Evolutionary conservation across 805 yeast genomes (phyloP).

Genomic region (Nakazawaea ishiwadae): DNA sequence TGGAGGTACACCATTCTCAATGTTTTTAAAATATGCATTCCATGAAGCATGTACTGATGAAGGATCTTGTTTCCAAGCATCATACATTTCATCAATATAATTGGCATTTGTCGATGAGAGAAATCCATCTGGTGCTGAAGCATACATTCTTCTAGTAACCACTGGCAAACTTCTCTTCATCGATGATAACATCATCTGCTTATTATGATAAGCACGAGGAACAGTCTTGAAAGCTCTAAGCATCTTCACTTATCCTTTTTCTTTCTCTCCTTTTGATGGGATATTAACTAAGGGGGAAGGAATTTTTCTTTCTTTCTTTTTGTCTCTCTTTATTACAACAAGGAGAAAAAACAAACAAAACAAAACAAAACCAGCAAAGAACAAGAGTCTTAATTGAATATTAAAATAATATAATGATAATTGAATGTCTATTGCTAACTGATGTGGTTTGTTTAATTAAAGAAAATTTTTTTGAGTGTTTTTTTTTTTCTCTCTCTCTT

Average conservation of each 20-base stretch:
- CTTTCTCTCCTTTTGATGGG: neutral
- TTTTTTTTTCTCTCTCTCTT: too few relatives aligned
- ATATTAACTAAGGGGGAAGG: neutral
- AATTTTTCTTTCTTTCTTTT: neutral
- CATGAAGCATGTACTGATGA: constrained; percentile 89
- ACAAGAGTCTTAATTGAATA: too few relatives aligned
- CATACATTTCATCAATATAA: constrained; percentile 97
- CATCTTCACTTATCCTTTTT: constrained; percentile 9
- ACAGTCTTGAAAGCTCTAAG: constrained; percentile 12
- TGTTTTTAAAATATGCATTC: constrained; percentile 94
- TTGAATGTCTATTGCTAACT: too few relatives aligned
- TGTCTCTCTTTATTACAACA: neutral
- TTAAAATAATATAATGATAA: too few relatives aligned
- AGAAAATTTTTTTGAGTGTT: too few relatives aligned
- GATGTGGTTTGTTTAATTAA: too few relatives aligned
- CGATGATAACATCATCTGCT: constrained; percentile 1
- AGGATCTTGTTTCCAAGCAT: constrained; percentile 91
- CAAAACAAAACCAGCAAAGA: too few relatives aligned
- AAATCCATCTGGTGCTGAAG: constrained; percentile 62
- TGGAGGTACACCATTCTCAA: constrained; percentile 71
- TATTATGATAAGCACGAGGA: constrained; percentile 8
- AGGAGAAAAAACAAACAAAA: too few relatives aligned
- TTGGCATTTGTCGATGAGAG: constrained; percentile 80
- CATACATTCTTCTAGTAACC: too few relatives aligned
- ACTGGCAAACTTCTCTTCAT: constrained; percentile 17